Evolutionary conservation across 306 rosid genomes (phyloP).

Genomic region (Prosopis cineraria): DNA sequence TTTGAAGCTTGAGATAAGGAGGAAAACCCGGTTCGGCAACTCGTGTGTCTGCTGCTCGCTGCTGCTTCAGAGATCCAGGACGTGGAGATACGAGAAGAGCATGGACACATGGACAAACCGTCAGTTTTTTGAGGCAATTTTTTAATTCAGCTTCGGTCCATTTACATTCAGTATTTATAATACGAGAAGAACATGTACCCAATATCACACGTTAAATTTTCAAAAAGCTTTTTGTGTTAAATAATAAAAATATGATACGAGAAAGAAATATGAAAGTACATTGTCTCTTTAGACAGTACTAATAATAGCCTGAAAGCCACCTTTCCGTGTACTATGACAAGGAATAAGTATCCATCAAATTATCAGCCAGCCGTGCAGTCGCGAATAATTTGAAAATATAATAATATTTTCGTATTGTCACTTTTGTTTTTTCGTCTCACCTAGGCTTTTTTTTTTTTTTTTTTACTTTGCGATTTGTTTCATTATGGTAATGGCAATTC

Average conservation of each 20-base stretch:
- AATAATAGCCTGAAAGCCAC: slow-evolving; percentile 39
- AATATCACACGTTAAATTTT: neutral
- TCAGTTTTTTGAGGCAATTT: slow-evolving; percentile 6
- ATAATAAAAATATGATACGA: neutral
- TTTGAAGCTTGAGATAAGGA: slow-evolving; percentile 28
- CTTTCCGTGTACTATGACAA: slow-evolving; percentile 16
- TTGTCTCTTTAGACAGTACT: neutral
- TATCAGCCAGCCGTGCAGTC: no score
- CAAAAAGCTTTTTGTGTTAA: neutral
- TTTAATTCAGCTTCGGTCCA: neutral
- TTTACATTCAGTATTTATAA: neutral
- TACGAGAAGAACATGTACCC: no score
- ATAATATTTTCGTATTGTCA: neutral
- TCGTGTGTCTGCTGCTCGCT: slow-evolving; percentile 10
- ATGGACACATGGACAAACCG: slow-evolving; percentile 37
- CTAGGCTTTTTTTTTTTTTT: neutral
- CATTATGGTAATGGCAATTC: neutral
- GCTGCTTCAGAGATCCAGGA: slow-evolving; percentile 60
- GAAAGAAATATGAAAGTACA: neutral
- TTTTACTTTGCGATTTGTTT: neutral
- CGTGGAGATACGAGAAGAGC: slow-evolving; percentile 57
- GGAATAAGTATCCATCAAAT: slow-evolving; percentile 9
- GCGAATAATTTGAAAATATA: neutral
- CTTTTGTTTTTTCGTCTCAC: neutral
- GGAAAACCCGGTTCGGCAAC: slow-evolving; percentile 38